Evolutionary conservation across 805 yeast species (phyloP).

Genomic region (Ascoidea tarda): DNA sequence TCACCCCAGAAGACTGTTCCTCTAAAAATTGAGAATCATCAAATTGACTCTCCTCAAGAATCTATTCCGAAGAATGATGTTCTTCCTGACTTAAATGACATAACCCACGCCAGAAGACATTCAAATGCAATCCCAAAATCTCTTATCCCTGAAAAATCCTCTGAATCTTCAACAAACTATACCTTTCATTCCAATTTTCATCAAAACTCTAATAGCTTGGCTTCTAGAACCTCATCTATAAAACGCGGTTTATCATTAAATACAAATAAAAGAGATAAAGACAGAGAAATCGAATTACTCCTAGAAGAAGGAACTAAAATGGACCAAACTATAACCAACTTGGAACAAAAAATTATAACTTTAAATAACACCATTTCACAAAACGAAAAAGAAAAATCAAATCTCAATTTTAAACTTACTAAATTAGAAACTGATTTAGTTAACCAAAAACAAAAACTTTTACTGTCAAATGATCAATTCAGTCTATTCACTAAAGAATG

Average conservation of each 20-base stretch:
- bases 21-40: neutral
- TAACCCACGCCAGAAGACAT: neutral
- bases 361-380: conserved; percentile 3
- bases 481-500: conserved; percentile 5
- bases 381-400: conserved; percentile 4
- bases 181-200: neutral
- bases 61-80: neutral
- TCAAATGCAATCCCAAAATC: neutral
- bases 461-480: conserved; percentile 5
- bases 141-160: neutral
- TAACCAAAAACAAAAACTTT: neutral
- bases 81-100: neutral
- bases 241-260: conserved; percentile 13
- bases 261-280: conserved; percentile 17
- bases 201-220: neutral
- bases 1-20: too few species aligned
- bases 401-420: neutral
- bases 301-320: conserved; percentile 33
- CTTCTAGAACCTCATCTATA: neutral
- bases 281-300: conserved; percentile 29
- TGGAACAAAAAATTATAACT: conserved; percentile 17
- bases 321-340: conserved; percentile 27
- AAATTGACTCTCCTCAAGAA: neutral
- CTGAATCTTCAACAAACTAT: neutral
- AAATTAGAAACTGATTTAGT: neutral